phyloP scores from a whole-genome alignment of 1,139 yeast genomes.

The Kodamaea ohmeri region DNA sequence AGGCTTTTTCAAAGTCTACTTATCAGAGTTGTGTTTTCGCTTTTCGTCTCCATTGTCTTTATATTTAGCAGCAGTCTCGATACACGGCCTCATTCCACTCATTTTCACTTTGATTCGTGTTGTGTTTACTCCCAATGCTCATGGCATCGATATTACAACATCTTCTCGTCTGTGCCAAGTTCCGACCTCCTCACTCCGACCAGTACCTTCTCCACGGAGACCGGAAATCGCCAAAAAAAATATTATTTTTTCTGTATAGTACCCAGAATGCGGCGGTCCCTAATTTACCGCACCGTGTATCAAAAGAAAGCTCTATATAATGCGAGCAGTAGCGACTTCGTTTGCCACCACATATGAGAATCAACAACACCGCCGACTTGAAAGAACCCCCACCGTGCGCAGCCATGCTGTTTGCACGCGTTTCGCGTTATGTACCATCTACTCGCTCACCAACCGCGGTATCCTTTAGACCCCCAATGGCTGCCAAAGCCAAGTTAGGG shows the following conservation, averaged over 20 bases:
- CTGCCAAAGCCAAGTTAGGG: constrained; percentile 5
- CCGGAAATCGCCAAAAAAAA: background rate
- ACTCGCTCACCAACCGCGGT: constrained; percentile 1
- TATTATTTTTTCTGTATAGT: background rate
- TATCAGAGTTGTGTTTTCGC: too few relatives aligned
- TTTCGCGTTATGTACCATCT: background rate
- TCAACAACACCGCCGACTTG: constrained; percentile 12
- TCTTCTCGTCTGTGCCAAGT: too few relatives aligned
- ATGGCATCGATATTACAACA: too few relatives aligned
- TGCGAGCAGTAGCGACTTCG: background rate
- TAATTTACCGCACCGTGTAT: constrained; percentile 6
- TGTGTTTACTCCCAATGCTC: too few relatives aligned
- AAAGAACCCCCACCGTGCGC: constrained; percentile 19
- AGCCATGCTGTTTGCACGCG: constrained; percentile 1
- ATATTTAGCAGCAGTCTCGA: too few relatives aligned
- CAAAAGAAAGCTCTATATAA: constrained; percentile 4
- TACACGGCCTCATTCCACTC: too few relatives aligned
- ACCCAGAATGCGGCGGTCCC: constrained; percentile 1
- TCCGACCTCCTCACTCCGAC: too few relatives aligned
- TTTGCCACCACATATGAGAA: constrained; percentile 7
- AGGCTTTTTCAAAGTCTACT: too few relatives aligned
- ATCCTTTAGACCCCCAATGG: constrained; percentile 3
- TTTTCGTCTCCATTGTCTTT: too few relatives aligned
- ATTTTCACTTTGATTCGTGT: too few relatives aligned
- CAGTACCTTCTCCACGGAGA: too few relatives aligned